Evolutionary conservation across 306 rosid genomes (phyloP), one percentile per base, ranked within the genome.

Genomic region (Castanea mollissima): DNA sequence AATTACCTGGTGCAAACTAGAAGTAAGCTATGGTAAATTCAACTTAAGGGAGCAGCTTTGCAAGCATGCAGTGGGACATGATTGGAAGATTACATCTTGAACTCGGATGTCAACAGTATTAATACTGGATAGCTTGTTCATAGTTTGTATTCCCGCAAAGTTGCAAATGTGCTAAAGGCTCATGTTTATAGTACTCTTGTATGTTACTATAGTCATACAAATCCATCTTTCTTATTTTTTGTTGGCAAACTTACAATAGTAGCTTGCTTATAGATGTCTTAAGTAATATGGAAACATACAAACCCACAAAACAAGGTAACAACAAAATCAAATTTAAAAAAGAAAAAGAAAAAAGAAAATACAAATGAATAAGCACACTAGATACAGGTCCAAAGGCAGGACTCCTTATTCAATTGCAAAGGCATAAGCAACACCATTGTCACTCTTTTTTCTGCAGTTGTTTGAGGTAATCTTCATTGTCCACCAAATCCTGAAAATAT

Each of bases 381-480:
- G 49, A 65, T 34, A 18, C 18, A 29, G 27, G 51, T 67, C 25
- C 25, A 27, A 49, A 19, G 25, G 15, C 71, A 34, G 71, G 71
- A 34, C 14, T 34, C 69, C 71, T 65, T 7, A 8, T 65, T 7
- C n/a, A 32, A 65, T 13, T 32, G 49, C 49, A 65, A 65, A 65
- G 46, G 69, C 34, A 62, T 62, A 27, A 62, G 38, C 44, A 27
- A 15, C 31, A 25, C 20, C 44, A 19, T 18, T 44, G 3, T 34
- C 52, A 67, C 51, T 34, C 27, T 67, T 77, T 74, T 85, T 76
- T 87, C 85, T 88, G 78, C 71, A 91, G 83, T 86, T 94, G 97
- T 89, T 86, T 90, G 73, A 85, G 89, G 68, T 92, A 92, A 73
- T 95, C 98, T 74, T 63, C 83, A 54, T 95, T 92, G 92, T 95